These are phyloP conservation scores for Fusarium hainanense DNA, from an alignment of 2,329 filamentous ascomycete species.

Conservation along the genomic window DNA sequence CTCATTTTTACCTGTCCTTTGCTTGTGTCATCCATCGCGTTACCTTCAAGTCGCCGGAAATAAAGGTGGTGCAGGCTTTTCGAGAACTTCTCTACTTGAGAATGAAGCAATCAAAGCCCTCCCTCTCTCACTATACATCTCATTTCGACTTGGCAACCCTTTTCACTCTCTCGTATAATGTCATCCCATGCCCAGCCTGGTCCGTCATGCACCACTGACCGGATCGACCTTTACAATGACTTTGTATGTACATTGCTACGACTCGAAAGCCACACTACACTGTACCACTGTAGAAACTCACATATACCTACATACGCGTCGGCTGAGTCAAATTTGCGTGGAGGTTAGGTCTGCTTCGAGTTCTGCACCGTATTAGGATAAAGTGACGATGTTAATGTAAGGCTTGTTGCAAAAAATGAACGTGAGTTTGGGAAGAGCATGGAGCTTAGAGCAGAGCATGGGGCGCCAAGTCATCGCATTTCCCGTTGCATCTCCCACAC, in stretches of 20 bases:
- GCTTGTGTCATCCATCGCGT: constrained; percentile 19
- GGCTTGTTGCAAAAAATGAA: constrained; percentile 22
- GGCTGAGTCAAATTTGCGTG: not conserved
- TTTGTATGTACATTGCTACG: constrained; percentile 9
- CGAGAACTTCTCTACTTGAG: constrained; percentile 11
- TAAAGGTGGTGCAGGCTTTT: constrained; percentile 13
- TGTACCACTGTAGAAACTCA: not conserved
- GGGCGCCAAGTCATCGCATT: constrained; percentile 47
- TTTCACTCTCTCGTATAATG: constrained; percentile 4
- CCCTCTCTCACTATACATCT: not conserved
- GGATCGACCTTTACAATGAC: constrained; percentile 25
- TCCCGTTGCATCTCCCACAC: constrained; percentile 44
- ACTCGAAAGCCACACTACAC: constrained; percentile 2
- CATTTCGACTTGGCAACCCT: constrained; percentile 17
- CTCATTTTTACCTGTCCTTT: constrained; percentile 9
- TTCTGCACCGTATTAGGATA: not conserved
- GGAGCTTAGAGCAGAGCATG: constrained; percentile 29
- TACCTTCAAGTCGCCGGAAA: constrained; percentile 5
- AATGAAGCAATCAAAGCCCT: constrained; percentile 1
- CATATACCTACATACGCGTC: not conserved
- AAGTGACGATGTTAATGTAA: not conserved
- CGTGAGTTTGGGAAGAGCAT: constrained; percentile 22
- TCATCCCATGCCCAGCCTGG: constrained; percentile 14
- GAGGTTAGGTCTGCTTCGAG: not conserved
- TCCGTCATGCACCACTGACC: constrained; percentile 22